These are phyloP conservation scores for Yamadazyma taylorii DNA, from an alignment of 1,139 yeast species.

Conservation along the genomic window DNA sequence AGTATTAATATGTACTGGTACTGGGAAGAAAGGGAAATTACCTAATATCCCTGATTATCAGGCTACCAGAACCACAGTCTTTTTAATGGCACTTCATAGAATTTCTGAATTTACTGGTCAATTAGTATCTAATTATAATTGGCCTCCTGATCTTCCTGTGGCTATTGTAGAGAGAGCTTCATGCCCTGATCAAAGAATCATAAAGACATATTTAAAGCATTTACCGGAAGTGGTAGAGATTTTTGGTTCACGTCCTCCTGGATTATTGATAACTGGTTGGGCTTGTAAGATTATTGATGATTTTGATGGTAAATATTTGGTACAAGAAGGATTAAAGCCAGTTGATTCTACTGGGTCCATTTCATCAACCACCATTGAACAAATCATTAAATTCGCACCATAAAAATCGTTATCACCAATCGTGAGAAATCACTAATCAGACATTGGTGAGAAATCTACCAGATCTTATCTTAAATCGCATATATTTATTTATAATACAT, in stretches of 20 bases:
- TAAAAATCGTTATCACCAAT: too few relatives aligned
- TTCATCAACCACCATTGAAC: not conserved
- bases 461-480: too few relatives aligned
- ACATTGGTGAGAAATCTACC: too few relatives aligned
- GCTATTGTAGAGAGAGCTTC: slow-evolving; percentile 90
- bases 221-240: slow-evolving; percentile 73
- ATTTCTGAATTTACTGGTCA: slow-evolving; percentile 65
- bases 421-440: too few relatives aligned
- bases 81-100: slow-evolving; percentile 88
- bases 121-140: slow-evolving; percentile 48
- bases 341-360: not conserved
- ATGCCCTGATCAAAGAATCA: slow-evolving; percentile 88
- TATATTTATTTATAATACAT: too few relatives aligned
- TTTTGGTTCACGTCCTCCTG: slow-evolving; percentile 94
- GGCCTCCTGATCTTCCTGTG: slow-evolving; percentile 76
- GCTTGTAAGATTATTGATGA: slow-evolving; percentile 65
- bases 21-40: slow-evolving; percentile 83
- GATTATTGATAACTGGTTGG: slow-evolving; percentile 78
- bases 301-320: slow-evolving; percentile 40
- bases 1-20: slow-evolving; percentile 90
- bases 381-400: not conserved
- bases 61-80: slow-evolving; percentile 74
- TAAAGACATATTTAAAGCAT: slow-evolving; percentile 66
- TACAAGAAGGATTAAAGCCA: slow-evolving; percentile 55
- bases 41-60: slow-evolving; percentile 80